Evolutionary conservation across 73 alveolate species (phyloP).

Genomic region (Paramecium tetraurelia): DNA sequence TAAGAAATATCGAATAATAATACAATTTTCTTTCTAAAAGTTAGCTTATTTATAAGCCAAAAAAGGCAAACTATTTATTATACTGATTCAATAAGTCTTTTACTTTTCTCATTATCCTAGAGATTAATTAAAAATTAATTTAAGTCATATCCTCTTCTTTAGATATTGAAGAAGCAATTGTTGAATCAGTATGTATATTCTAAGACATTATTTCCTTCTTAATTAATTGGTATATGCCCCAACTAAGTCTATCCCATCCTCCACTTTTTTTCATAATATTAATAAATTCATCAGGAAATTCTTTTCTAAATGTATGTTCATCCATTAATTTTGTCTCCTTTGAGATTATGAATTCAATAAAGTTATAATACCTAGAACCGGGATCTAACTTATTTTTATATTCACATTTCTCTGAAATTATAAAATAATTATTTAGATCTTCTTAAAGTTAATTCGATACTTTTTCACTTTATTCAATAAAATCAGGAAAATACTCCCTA

Average conservation of each 20-base stretch:
- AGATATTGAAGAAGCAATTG: background rate
- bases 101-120: background rate
- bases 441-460: background rate
- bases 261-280: background rate
- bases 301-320: background rate
- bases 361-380: background rate
- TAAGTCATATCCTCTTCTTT: background rate
- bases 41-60: background rate
- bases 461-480: background rate
- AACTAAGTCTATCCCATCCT: background rate
- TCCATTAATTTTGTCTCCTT: background rate
- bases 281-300: background rate
- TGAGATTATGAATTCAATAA: background rate
- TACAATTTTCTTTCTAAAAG: background rate
- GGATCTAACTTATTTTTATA: too few species aligned
- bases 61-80: background rate
- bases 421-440: too few species aligned
- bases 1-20: background rate
- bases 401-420: background rate
- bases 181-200: too few species aligned
- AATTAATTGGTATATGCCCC: background rate
- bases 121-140: too few species aligned
- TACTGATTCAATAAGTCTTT: background rate
- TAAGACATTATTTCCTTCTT: background rate
- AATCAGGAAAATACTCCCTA: background rate